Evolutionary conservation across 1,139 yeast species (phyloP).

Genomic region (Geotrichum siamense): DNA sequence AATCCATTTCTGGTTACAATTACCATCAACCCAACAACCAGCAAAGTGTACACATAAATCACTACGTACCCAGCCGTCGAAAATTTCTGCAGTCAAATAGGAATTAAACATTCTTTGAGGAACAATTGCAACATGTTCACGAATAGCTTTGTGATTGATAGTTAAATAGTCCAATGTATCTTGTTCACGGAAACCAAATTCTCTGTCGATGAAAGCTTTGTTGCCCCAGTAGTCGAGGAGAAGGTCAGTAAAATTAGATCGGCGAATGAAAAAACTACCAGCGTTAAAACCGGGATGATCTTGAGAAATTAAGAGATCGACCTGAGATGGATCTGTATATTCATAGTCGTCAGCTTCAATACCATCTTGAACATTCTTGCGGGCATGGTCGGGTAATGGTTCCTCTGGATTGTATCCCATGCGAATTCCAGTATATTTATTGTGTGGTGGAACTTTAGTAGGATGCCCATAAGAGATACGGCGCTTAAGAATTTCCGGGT

Average conservation of each 20-base stretch:
- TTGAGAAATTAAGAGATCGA: slow-evolving; percentile 24
- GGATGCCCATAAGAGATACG: slow-evolving; percentile 20
- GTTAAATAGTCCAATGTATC: slow-evolving; percentile 16
- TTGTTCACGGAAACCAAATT: slow-evolving; percentile 23
- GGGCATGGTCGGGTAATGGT: slow-evolving; percentile 9
- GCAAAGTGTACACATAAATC: slow-evolving; percentile 19
- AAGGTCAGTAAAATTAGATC: slow-evolving; percentile 21
- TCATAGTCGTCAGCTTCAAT: slow-evolving; percentile 12
- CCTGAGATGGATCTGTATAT: slow-evolving; percentile 16
- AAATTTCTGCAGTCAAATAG: slow-evolving; percentile 17
- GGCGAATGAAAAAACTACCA: slow-evolving; percentile 26
- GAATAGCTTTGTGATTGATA: slow-evolving; percentile 16
- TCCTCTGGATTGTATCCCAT: slow-evolving; percentile 13
- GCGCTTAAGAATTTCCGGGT: slow-evolving; percentile 21
- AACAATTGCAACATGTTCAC: slow-evolving; percentile 25
- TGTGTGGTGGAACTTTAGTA: slow-evolving; percentile 12
- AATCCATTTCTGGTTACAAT: slow-evolving; percentile 13
- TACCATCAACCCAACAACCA: slow-evolving; percentile 19
- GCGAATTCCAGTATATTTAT: slow-evolving; percentile 9
- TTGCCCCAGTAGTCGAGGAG: slow-evolving; percentile 26
- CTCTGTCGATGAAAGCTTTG: slow-evolving; percentile 17
- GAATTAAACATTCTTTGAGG: slow-evolving; percentile 26
- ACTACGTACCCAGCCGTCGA: slow-evolving; percentile 14
- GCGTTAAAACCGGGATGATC: slow-evolving; percentile 26
- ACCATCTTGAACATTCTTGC: slow-evolving; percentile 1